Percentiles rank a stretch among this genome's conserved stretches.
Evolutionary conservation across 768 basidiomycete species (phyloP).

Genomic region (Lentinus tigrinus): DNA sequence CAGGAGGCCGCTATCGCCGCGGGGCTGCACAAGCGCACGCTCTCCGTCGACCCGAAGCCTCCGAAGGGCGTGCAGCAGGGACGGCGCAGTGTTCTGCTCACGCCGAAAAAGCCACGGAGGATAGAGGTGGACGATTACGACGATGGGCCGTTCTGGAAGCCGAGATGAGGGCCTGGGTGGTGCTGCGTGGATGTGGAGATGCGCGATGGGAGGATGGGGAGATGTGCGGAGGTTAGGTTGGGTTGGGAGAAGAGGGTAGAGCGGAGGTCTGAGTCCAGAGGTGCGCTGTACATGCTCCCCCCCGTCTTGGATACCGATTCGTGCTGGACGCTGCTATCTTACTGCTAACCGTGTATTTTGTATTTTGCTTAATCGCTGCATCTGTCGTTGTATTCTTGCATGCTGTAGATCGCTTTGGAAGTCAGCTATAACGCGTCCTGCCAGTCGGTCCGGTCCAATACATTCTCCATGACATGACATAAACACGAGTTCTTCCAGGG

Average conservation of each 20-base stretch:
- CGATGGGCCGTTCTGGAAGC: constrained; percentile 16
- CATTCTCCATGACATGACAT: too few relatives aligned
- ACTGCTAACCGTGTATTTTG: constrained; percentile 14
- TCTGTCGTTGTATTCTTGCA: neutral
- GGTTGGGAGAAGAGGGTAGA: too few relatives aligned
- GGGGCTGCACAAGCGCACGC: neutral
- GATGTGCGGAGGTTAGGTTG: too few relatives aligned
- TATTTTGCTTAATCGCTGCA: constrained; percentile 7
- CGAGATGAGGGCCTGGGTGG: constrained; percentile 1
- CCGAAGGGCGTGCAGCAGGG: constrained; percentile 12
- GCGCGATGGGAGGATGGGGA: neutral
- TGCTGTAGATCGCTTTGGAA: neutral
- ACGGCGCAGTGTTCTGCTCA: constrained; percentile 14
- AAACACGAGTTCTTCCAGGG: too few relatives aligned
- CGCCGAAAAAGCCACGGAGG: constrained; percentile 21
- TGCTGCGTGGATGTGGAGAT: neutral
- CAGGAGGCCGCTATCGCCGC: constrained; percentile 24
- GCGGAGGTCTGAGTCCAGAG: too few relatives aligned
- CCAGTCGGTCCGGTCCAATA: neutral
- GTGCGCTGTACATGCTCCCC: too few relatives aligned
- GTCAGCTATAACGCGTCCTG: neutral
- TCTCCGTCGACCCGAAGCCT: constrained; percentile 10
- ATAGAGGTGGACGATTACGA: constrained; percentile 11
- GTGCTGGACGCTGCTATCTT: constrained; percentile 9
- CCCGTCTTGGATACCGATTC: neutral